Percentiles rank a stretch among this genome's conserved stretches.
phyloP scores from a whole-genome alignment of 306 rosid species.

The Dryas octopetala region DNA sequence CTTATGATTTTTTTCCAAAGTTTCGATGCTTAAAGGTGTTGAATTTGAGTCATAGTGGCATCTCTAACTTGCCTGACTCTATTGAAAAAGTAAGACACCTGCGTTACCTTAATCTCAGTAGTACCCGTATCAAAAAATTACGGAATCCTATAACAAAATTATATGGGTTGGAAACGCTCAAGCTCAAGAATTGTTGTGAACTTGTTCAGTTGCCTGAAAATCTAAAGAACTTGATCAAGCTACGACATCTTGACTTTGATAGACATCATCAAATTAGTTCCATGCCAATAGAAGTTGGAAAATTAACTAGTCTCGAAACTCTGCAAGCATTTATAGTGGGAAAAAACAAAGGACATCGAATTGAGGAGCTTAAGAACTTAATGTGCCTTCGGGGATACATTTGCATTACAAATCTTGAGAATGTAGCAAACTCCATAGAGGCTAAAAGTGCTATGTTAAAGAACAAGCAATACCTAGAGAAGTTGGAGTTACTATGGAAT shows the following conservation, averaged over 20 bases:
- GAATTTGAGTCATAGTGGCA: constrained; percentile 19
- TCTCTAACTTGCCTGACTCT: constrained; percentile 18
- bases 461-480: constrained; percentile 20
- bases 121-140: not conserved
- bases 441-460: constrained; percentile 1
- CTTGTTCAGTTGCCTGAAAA: not conserved
- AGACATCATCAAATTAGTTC: not conserved
- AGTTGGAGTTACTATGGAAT: constrained; percentile 25
- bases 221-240: not conserved
- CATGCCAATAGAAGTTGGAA: not conserved
- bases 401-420: constrained; percentile 27
- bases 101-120: not conserved
- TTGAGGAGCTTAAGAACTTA: constrained; percentile 20
- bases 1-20: constrained; percentile 10
- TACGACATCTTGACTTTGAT: constrained; percentile 22
- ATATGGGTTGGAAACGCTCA: constrained; percentile 18
- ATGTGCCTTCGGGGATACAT: constrained; percentile 19
- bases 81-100: not conserved
- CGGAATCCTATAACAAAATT: not conserved
- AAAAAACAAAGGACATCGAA: not conserved
- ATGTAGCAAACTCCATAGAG: constrained; percentile 14
- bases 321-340: constrained; percentile 5
- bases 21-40: constrained; percentile 14
- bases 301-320: not conserved
- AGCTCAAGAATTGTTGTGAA: constrained; percentile 2